These are phyloP conservation scores for Rutstroemia sp. DNA, from an alignment of 2,329 filamentous ascomycete species.

Conservation along the genomic window DNA sequence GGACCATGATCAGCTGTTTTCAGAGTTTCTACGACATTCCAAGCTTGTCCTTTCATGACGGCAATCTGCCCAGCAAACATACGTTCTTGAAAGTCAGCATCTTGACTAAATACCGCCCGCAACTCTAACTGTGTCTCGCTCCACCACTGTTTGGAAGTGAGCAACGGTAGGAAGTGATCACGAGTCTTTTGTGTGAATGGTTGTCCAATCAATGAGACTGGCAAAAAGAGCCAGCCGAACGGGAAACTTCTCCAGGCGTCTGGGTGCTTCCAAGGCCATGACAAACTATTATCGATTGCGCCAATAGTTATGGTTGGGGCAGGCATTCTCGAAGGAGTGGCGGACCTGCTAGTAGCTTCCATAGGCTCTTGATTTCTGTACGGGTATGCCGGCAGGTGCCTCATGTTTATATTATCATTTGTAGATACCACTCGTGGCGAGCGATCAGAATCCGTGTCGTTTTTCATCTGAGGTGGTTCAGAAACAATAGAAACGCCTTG, in stretches of 20 bases:
- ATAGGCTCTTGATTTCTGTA: slow-evolving; percentile 80
- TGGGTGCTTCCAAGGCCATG: slow-evolving; percentile 65
- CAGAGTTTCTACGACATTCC: slow-evolving; percentile 97
- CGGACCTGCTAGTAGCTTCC: slow-evolving; percentile 55
- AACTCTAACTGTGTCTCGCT: slow-evolving; percentile 84
- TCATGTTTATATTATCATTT: slow-evolving; percentile 23
- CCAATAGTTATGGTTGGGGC: slow-evolving; percentile 61
- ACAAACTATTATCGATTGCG: slow-evolving; percentile 95
- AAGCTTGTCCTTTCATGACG: slow-evolving; percentile 98
- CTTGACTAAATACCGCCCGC: slow-evolving; percentile 80
- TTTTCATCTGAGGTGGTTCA: slow-evolving; percentile 66
- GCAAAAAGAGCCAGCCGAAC: slow-evolving; percentile 96
- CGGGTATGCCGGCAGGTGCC: slow-evolving; percentile 43
- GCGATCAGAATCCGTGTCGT: slow-evolving; percentile 44
- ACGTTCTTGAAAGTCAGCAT: slow-evolving; percentile 93
- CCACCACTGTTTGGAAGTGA: slow-evolving; percentile 97
- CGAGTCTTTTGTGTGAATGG: slow-evolving; percentile 92
- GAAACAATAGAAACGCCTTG: slow-evolving; percentile 80
- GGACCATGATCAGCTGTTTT: slow-evolving; percentile 91
- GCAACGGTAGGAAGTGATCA: slow-evolving; percentile 88
- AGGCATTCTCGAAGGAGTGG: slow-evolving; percentile 29
- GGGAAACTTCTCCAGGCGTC: slow-evolving; percentile 88
- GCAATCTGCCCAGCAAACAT: slow-evolving; percentile 99
- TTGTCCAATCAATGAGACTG: slow-evolving; percentile 90
- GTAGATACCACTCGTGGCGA: slow-evolving; percentile 41